Percentiles rank a stretch among this genome's conserved stretches.
Evolutionary conservation across 1,139 yeast species (phyloP).

Genomic region (Zygoascus hellenicus): DNA sequence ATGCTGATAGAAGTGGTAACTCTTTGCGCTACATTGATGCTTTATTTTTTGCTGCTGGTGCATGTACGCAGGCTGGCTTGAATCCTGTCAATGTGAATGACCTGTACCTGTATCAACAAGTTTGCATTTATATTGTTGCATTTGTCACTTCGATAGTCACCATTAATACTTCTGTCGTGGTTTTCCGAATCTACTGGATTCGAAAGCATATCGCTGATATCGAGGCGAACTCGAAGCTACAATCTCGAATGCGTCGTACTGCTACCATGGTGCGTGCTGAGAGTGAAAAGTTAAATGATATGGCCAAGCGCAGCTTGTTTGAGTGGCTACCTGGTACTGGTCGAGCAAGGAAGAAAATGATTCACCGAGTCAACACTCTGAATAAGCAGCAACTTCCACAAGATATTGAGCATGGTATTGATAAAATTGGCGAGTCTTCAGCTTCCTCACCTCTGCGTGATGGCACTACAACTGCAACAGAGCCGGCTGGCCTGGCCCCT

Average conservation of each 20-base stretch:
- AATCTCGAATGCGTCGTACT: conserved; percentile 73
- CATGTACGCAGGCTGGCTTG: conserved; percentile 88
- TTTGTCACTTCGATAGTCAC: conserved; percentile 80
- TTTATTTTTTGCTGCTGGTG: conserved; percentile 67
- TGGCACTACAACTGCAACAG: conserved; percentile 14
- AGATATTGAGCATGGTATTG: background rate
- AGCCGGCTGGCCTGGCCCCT: conserved; percentile 11
- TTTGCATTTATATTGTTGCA: conserved; percentile 39
- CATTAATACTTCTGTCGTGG: conserved; percentile 73
- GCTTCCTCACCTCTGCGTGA: conserved; percentile 14
- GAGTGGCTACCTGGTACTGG: conserved; percentile 3
- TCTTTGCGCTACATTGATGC: conserved; percentile 71
- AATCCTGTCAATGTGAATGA: conserved; percentile 67
- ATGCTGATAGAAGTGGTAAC: conserved; percentile 47
- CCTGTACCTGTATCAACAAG: conserved; percentile 69
- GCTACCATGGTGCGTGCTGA: conserved; percentile 56
- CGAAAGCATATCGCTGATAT: conserved; percentile 83
- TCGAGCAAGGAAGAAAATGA: background rate
- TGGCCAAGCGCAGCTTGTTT: background rate
- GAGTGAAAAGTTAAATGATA: conserved; percentile 26
- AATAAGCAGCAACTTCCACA: background rate
- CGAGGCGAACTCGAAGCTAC: conserved; percentile 62
- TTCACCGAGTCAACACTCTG: conserved; percentile 4
- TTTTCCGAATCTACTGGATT: conserved; percentile 83
- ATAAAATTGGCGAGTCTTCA: conserved; percentile 4